Evolutionary conservation across 495 filamentous ascomycete species (phyloP).

Genomic region (Penicillium soppii): DNA sequence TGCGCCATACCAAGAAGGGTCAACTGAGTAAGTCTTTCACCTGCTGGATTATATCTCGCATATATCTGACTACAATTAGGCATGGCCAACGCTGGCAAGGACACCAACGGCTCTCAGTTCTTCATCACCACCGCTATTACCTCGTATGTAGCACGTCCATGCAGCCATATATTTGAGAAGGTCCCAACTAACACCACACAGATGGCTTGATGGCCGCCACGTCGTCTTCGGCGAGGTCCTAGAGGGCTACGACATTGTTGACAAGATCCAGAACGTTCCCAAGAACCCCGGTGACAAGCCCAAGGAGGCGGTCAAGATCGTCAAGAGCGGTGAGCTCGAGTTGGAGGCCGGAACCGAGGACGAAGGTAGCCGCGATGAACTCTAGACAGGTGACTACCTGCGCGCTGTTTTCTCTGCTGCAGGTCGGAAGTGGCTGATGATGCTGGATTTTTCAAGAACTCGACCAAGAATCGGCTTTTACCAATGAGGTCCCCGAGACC

Average conservation of each 20-base stretch:
- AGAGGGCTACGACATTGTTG: constrained; percentile 88
- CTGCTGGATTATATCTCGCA: constrained; percentile 29
- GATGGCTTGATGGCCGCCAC: constrained; percentile 86
- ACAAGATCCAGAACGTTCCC: constrained; percentile 77
- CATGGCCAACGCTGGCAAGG: constrained; percentile 97
- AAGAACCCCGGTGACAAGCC: constrained; percentile 77
- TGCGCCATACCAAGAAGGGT: constrained; percentile 75
- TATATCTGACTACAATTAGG: constrained; percentile 45
- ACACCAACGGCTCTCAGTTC: constrained; percentile 99
- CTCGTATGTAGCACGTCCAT: constrained; percentile 53
- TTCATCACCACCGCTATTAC: constrained; percentile 90
- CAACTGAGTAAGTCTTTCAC: constrained; percentile 51
- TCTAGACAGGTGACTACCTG: constrained; percentile 57
- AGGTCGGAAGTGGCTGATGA: constrained; percentile 38
- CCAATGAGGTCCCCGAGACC: constrained; percentile 12
- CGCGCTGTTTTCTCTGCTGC: constrained; percentile 24
- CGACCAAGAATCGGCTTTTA: constrained; percentile 12
- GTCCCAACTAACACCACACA: constrained; percentile 25
- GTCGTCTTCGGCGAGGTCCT: constrained; percentile 92
- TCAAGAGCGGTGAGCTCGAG: constrained; percentile 88
- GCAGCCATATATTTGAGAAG: not conserved
- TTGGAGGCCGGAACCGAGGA: constrained; percentile 57
- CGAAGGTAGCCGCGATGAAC: constrained; percentile 98
- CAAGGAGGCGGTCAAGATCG: constrained; percentile 74
- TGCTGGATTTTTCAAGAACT: constrained; percentile 27